Evolutionary conservation across 768 basidiomycete genomes (phyloP), one percentile per base, ranked within the genome.

Genomic region (Agrocybe praecox): DNA sequence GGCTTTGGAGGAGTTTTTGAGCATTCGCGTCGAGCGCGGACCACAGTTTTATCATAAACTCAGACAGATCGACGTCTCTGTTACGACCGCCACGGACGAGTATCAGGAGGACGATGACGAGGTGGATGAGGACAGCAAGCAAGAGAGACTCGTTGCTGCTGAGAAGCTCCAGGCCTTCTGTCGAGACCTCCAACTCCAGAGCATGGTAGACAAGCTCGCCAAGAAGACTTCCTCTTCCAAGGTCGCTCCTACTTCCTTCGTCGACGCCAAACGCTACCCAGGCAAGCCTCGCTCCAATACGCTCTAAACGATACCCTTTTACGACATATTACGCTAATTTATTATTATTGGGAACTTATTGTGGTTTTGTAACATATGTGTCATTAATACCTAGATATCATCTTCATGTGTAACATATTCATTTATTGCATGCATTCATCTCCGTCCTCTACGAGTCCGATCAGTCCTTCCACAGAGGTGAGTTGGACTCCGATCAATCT

Each of bases 1-100:
- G 4, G 82, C 82, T 2, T 72, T 88, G 19, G 79, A 82, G 57
- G 79, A 80, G 42, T 86, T 88, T 70, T 74, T 88, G 48, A 75
- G 70, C 48, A 59, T 82, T 33, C 81, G 83, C 42, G 76, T 79
- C 17, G 78, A 80, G 59, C 78, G 80, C 26, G 80, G 76, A 14
- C 69, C 76, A 44, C 65, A 71, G 46, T 82, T 86, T 65, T 85
- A 79, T 67, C 68, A 80, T 43, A 79, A 80, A 61, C 69, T 85
- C 52, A 62, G 71, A 42, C 67, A 76, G 45, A 82, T 86, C 55
- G 75, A 81, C 56, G 78, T 86, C 18, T 58, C 53, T 23, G 75
- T 73, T 34, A 71, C 78, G 60, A 73, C 78, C n/a, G 74, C 71
- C 21, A 71, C 71, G 9, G 71, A 70, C 36, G 67, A 66, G 32